Evolutionary conservation across 2,329 filamentous ascomycete species (phyloP).

Genomic region (Pseudogymnoascus sp.): DNA sequence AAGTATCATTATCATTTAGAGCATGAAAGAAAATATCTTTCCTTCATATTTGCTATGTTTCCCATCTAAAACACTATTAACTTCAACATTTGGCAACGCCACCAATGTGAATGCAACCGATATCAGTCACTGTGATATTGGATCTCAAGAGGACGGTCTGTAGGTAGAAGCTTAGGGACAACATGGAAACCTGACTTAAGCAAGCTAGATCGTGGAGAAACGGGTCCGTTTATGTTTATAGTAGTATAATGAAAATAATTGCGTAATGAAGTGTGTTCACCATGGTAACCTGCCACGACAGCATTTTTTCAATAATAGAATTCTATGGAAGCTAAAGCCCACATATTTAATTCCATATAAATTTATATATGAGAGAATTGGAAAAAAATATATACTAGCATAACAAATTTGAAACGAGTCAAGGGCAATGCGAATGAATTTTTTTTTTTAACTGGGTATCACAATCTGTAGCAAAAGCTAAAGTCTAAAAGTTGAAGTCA

Average conservation of each 20-base stretch:
- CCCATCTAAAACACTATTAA: background rate
- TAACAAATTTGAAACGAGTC: background rate
- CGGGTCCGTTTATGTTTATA: background rate
- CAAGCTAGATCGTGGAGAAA: background rate
- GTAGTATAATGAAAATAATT: background rate
- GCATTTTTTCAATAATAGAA: background rate
- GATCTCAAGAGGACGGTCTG: background rate
- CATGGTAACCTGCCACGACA: background rate
- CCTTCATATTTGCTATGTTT: background rate
- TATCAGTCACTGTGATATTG: background rate
- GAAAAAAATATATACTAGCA: background rate
- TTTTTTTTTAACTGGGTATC: background rate
- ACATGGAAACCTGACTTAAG: background rate
- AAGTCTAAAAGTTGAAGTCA: slow-evolving; percentile 32
- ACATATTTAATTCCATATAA: background rate
- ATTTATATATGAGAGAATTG: background rate
- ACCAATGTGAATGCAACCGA: background rate
- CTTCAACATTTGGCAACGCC: background rate
- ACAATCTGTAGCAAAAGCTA: background rate
- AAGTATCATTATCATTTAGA: slow-evolving; percentile 1
- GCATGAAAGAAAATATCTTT: background rate
- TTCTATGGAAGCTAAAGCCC: background rate
- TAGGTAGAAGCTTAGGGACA: background rate
- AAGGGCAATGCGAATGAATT: background rate
- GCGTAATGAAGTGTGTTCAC: background rate